Percentiles rank a stretch among this genome's conserved stretches.
Conservation (phyloP, 2,329 filamentous ascomycete genomes). For the Ophiostoma fasciatum region DNA sequence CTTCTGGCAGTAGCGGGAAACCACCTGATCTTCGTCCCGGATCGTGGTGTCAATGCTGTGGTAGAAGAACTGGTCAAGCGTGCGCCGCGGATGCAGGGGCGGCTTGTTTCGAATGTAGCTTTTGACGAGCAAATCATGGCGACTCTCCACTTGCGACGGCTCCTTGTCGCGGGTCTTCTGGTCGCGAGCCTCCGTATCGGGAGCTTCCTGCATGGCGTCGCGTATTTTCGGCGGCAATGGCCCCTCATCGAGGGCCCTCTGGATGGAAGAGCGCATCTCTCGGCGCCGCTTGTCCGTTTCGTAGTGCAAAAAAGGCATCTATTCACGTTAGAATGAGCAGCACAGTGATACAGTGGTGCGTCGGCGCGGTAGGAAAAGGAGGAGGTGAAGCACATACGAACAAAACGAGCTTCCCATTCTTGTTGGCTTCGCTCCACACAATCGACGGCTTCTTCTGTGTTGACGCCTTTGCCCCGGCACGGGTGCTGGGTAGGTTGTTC, state of each 20-base stretch:
- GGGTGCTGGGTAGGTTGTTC: too few relatives aligned
- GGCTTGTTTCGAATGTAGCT: slow-evolving; percentile 31
- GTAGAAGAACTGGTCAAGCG: slow-evolving; percentile 52
- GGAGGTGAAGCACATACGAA: slow-evolving; percentile 18
- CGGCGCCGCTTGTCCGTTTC: slow-evolving; percentile 39
- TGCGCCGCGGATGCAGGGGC: slow-evolving; percentile 43
- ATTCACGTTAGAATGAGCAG: slow-evolving; percentile 19
- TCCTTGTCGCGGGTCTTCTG: too few relatives aligned
- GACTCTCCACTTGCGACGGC: too few relatives aligned
- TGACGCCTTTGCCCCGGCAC: slow-evolving; percentile 17
- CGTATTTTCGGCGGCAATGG: too few relatives aligned
- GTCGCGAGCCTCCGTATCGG: too few relatives aligned
- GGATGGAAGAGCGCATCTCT: slow-evolving; percentile 46
- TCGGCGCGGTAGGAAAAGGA: too few relatives aligned
- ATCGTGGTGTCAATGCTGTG: slow-evolving; percentile 45
- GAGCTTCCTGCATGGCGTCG: too few relatives aligned
- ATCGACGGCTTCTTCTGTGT: too few relatives aligned
- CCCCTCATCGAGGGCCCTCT: too few relatives aligned
- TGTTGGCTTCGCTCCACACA: too few relatives aligned
- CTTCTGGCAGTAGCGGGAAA: slow-evolving; percentile 38
- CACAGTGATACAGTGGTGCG: too few relatives aligned
- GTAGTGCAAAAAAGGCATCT: slow-evolving; percentile 53
- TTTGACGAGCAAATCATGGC: slow-evolving; percentile 31
- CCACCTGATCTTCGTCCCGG: slow-evolving; percentile 48
- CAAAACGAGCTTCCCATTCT: slow-evolving; percentile 18